Conservation (phyloP, 768 basidiomycete species). For the Pleurotus djamor region DNA sequence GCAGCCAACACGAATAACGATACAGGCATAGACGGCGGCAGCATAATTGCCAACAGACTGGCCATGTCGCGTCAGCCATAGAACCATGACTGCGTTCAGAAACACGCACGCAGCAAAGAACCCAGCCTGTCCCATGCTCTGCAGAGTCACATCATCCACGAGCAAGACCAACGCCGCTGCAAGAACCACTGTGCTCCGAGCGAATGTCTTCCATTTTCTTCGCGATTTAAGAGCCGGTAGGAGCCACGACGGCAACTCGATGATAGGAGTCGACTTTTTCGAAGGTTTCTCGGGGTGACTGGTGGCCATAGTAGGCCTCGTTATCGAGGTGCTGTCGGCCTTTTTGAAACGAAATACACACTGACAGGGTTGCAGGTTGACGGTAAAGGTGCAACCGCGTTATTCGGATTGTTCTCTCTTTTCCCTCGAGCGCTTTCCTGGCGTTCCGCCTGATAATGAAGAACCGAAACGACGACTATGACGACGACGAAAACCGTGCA, state of each 20-base stretch:
- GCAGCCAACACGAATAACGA: neutral
- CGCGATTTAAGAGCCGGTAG: constrained; percentile 26
- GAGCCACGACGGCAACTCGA: constrained; percentile 22
- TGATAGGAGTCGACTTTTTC: neutral
- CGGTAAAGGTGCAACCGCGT: neutral
- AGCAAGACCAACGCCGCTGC: constrained; percentile 30
- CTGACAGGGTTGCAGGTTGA: neutral
- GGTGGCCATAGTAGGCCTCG: neutral
- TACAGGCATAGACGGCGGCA: constrained; percentile 3
- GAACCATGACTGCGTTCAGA: neutral
- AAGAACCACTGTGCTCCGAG: constrained; percentile 32
- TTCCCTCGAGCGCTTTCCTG: too few relatives aligned
- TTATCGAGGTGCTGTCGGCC: neutral
- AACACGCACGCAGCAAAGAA: constrained; percentile 33
- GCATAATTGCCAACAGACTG: neutral
- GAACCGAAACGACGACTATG: too few relatives aligned
- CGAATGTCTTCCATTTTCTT: constrained; percentile 36
- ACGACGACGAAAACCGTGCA: too few relatives aligned
- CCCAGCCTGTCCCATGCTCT: constrained; percentile 37
- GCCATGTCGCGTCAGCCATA: neutral
- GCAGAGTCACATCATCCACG: constrained; percentile 26
- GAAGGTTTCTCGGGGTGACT: neutral
- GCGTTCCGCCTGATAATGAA: too few relatives aligned
- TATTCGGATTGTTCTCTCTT: too few relatives aligned
- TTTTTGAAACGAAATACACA: neutral